Conservation (phyloP, 1,284 basidiomycete species). For the Grifola frondosa region DNA sequence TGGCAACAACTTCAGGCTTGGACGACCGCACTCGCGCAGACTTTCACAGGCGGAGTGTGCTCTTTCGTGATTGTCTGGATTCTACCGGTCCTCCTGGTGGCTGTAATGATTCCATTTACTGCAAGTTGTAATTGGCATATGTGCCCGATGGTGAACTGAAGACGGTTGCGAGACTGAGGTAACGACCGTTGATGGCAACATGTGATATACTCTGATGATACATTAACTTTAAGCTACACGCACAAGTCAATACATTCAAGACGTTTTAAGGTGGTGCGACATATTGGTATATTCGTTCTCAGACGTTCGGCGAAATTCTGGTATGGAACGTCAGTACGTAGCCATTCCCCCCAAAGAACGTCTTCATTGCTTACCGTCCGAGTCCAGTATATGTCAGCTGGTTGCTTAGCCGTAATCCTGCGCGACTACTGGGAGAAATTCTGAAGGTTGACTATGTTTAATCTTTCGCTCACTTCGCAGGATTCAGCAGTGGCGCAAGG, state of each 20-base stretch:
- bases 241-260: too few species aligned
- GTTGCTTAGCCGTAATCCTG: conserved; percentile 4
- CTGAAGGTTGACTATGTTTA: conserved; percentile 1
- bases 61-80: too few species aligned
- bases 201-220: too few species aligned
- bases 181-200: too few species aligned
- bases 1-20: conserved; percentile 14
- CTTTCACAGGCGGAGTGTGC: not conserved
- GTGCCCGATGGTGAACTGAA: conserved; percentile 2
- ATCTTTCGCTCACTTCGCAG: not conserved
- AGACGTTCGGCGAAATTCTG: too few species aligned
- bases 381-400: conserved; percentile 9
- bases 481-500: conserved; percentile 1
- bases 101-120: not conserved
- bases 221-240: too few species aligned
- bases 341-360: too few species aligned
- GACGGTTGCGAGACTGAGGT: conserved; percentile 5
- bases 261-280: too few species aligned
- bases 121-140: not conserved
- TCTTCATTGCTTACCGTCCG: conserved; percentile 4
- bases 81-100: not conserved
- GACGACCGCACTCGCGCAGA: conserved; percentile 1
- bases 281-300: too few species aligned
- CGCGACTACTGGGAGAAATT: conserved; percentile 11
- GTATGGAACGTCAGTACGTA: too few species aligned